Evolutionary conservation across 495 filamentous ascomycete species (phyloP), one percentile per base, ranked within the genome.

Genomic region (Coniosporium apollinis): DNA sequence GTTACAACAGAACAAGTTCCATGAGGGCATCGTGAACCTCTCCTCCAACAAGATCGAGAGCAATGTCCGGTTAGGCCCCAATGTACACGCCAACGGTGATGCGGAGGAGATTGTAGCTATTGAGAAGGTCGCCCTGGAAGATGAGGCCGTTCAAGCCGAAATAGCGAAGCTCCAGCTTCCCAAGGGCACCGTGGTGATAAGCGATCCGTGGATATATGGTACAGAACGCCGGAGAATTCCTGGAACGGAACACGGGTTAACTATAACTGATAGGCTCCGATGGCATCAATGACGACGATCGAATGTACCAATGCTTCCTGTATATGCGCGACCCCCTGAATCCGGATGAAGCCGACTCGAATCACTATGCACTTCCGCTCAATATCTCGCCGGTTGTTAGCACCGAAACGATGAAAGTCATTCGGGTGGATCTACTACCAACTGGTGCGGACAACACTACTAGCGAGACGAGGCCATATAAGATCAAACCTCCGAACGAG

Each of bases 341-440:
- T 43, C 41, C 66, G 2, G 41, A 50, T 5, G 70, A 77, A 47
- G 49, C 55, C 9, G 76, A 82, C 42, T 70, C 65, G 30, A 86
- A 85, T 48, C 77, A 87, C 44, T 92, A 92, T 52, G 72, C 80
- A 0, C 65, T 80, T 22, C 83, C 83, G 0, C 65, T 84, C 33
- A 66, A 74, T 22, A 78, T 89, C 44, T 84, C 76, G 4, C 82
- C 83, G 0, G 79, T 89, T 14, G 62, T 92, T 26, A 71, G 74
- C 46, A 69, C 67, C 0, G 61, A 66, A 18, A 72, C 67, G 1
- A 65, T 65, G 49, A 64, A 75, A 34, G 66, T 92, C 3, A 69
- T 73, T 46, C 48, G 79, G 45, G 60, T 72, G 49, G 53, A 76
- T 61, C 50, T 62, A 30, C 47, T 77, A 2, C 70, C 74, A 4